Conservation (phyloP, 1,284 basidiomycete genomes). For the Ustilago crameri region DNA sequence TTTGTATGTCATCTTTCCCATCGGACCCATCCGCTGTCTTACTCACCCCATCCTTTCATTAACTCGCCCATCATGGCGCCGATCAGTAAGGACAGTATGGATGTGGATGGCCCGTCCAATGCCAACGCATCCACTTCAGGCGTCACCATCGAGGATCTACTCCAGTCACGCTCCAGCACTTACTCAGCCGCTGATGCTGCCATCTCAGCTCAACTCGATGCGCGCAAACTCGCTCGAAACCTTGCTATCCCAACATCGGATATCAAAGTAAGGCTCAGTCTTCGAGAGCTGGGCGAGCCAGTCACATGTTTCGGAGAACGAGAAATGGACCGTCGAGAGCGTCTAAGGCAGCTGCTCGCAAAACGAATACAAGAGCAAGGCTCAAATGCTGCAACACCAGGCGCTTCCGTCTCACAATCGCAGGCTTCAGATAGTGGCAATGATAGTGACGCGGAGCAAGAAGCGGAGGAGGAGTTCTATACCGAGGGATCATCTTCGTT, state of each 20-base stretch:
- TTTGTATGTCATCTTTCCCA: conserved; percentile 1
- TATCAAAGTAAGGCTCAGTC: conserved; percentile 83
- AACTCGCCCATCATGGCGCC: no score
- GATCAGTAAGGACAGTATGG: conserved; percentile 18
- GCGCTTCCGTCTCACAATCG: conserved; percentile 72
- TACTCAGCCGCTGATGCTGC: conserved; percentile 50
- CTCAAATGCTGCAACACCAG: conserved; percentile 1
- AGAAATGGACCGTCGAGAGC: conserved; percentile 80
- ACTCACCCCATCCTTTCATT: background rate
- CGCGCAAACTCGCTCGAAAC: conserved; percentile 82
- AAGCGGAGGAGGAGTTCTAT: conserved; percentile 98
- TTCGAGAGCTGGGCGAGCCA: conserved; percentile 93
- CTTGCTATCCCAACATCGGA: conserved; percentile 98
- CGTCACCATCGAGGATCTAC: conserved; percentile 41
- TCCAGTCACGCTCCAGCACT: conserved; percentile 21
- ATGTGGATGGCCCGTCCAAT: conserved; percentile 10
- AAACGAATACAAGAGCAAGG: conserved; percentile 68
- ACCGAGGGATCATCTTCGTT: conserved; percentile 88
- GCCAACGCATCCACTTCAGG: conserved; percentile 19
- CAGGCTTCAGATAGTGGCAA: conserved; percentile 72
- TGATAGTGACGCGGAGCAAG: conserved; percentile 70
- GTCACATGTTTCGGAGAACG: conserved; percentile 96
- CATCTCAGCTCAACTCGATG: conserved; percentile 52
- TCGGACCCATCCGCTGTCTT: background rate
- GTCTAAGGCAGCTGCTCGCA: conserved; percentile 83